A percentile compares a stretch with the other conserved stretches of the same genome.
Conservation (phyloP, 2,329 filamentous ascomycete species). For the Chaetothyriales sp. region DNA sequence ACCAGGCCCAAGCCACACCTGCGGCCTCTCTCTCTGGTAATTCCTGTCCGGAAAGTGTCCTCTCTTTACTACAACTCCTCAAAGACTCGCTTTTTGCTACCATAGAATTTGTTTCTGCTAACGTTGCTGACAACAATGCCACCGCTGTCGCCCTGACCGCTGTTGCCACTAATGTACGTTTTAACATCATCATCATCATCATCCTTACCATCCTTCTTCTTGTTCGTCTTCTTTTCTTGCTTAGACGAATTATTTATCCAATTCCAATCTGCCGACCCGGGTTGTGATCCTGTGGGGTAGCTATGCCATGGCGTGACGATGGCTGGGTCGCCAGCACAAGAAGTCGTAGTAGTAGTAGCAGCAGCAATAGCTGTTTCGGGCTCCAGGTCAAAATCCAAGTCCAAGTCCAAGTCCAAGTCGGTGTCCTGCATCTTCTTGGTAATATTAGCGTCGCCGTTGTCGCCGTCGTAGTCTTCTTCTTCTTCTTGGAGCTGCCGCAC, state of each 20-base stretch:
- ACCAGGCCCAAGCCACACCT: no score
- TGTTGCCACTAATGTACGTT: background rate
- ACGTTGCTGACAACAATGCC: background rate
- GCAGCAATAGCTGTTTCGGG: background rate
- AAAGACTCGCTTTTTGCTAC: background rate
- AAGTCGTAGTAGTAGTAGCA: no score
- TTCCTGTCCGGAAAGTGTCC: no score
- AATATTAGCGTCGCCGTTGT: background rate
- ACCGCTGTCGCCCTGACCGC: background rate
- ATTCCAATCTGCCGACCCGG: background rate
- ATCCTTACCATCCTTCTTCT: background rate
- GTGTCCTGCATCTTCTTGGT: no score
- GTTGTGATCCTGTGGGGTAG: background rate
- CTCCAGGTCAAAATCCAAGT: background rate
- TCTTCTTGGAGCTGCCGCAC: no score
- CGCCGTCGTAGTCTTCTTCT: background rate
- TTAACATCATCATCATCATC: background rate
- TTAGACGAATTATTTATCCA: background rate
- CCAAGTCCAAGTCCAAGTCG: background rate
- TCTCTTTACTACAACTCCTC: background rate
- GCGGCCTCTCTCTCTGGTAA: no score
- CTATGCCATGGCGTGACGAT: background rate
- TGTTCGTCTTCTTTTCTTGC: background rate
- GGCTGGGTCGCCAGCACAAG: no score
- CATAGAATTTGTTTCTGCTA: background rate